Percentiles rank a stretch among this genome's conserved stretches.
These are phyloP conservation scores for Xylariaceae sp. DNA, from an alignment of 2,329 filamentous ascomycete species.

Conservation along the genomic window DNA sequence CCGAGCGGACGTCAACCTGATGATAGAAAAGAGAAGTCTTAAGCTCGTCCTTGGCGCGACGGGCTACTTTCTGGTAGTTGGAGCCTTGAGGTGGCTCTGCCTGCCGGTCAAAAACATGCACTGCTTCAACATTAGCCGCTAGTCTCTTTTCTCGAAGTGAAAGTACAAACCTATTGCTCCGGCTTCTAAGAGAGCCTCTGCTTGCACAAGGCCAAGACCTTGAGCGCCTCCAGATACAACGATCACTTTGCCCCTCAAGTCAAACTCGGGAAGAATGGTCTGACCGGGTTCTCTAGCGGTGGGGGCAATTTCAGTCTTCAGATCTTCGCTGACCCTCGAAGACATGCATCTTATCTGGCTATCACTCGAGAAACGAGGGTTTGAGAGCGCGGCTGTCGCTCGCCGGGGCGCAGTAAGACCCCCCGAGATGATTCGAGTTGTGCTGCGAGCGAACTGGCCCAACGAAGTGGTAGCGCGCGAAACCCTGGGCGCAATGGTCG, in stretches of 20 bases:
- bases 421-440: constrained; percentile 13
- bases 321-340: constrained; percentile 1
- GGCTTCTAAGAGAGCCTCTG: constrained; percentile 74
- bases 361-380: constrained; percentile 2
- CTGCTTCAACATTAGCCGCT: constrained; percentile 31
- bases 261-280: constrained; percentile 64
- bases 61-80: constrained; percentile 62
- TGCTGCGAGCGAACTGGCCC: constrained; percentile 15
- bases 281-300: not conserved
- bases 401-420: constrained; percentile 11
- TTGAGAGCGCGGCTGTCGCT: constrained; percentile 4
- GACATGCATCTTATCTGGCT: constrained; percentile 7
- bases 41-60: constrained; percentile 60
- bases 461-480: constrained; percentile 19
- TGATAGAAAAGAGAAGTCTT: constrained; percentile 68
- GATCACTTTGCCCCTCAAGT: constrained; percentile 67
- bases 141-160: not conserved
- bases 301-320: not conserved
- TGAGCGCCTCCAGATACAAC: constrained; percentile 73
- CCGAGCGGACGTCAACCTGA: constrained; percentile 69
- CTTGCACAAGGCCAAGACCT: constrained; percentile 73
- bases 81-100: constrained; percentile 48
- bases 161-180: constrained; percentile 57
- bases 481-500: constrained; percentile 16
- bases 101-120: constrained; percentile 64